These are phyloP conservation scores for Neonectria sp. DNA, from an alignment of 2,329 filamentous ascomycete genomes.

Conservation along the genomic window DNA sequence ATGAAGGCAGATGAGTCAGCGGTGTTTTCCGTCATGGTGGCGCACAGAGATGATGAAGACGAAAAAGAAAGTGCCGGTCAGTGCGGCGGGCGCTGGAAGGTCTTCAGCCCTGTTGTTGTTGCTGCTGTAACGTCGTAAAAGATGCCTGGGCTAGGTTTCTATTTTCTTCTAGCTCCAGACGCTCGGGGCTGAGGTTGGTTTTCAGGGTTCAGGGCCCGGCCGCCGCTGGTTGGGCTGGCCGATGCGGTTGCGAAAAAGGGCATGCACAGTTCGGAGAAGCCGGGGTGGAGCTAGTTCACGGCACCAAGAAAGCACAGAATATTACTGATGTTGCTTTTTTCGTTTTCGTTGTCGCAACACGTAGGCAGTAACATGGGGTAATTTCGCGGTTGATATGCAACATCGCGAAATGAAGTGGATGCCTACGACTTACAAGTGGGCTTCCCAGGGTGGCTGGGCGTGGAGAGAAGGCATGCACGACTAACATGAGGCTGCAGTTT, in stretches of 20 bases:
- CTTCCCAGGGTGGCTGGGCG: slow-evolving; percentile 8
- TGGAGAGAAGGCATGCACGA: slow-evolving; percentile 17
- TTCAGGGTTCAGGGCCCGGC: slow-evolving; percentile 13
- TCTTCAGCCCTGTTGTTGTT: not conserved
- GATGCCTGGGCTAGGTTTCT: slow-evolving; percentile 6
- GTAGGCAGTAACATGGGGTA: slow-evolving; percentile 6
- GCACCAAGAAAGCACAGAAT: not conserved
- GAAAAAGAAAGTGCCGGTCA: slow-evolving; percentile 9
- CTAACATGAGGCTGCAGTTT: slow-evolving; percentile 17
- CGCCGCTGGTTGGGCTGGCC: slow-evolving; percentile 9
- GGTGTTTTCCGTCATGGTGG: not conserved
- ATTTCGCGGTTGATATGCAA: slow-evolving; percentile 4
- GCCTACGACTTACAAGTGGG: slow-evolving; percentile 3
- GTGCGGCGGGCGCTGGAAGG: slow-evolving; percentile 5
- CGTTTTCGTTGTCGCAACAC: slow-evolving; percentile 4
- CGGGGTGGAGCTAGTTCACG: slow-evolving; percentile 12
- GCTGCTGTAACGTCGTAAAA: not conserved
- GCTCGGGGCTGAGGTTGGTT: slow-evolving; percentile 8
- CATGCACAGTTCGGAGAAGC: slow-evolving; percentile 10
- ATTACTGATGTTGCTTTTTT: slow-evolving; percentile 7
- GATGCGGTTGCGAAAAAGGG: slow-evolving; percentile 10
- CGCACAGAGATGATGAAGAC: not conserved
- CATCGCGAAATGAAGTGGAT: slow-evolving; percentile 7
- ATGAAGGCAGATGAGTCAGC: slow-evolving; percentile 1
- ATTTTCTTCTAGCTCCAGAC: slow-evolving; percentile 21